Conservation (phyloP, 805 yeast genomes). For the Metschnikowia matae region DNA sequence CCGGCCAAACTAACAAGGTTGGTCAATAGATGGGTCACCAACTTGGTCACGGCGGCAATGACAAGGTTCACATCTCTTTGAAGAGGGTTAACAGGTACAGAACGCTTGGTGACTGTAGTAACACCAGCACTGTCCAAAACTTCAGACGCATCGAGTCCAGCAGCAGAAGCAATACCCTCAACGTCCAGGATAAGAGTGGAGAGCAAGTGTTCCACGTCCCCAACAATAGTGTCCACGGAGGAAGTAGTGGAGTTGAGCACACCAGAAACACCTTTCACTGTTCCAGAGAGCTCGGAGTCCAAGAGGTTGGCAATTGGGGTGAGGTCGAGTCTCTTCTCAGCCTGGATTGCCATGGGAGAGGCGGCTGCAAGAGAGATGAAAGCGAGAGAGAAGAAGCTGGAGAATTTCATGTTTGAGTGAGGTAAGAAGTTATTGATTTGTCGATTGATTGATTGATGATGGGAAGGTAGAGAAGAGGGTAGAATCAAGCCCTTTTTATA, state of each 20-base stretch:
- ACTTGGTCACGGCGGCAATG: not conserved
- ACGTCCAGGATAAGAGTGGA: constrained; percentile 6
- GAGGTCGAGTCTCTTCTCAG: constrained; percentile 1
- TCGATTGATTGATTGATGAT: constrained; percentile 1
- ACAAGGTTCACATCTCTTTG: constrained; percentile 2
- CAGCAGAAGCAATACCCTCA: constrained; percentile 9
- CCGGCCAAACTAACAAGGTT: constrained; percentile 4
- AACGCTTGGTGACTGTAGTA: not conserved
- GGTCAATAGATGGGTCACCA: constrained; percentile 6
- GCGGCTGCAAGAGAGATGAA: constrained; percentile 12
- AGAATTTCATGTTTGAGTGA: constrained; percentile 7
- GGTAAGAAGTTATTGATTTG: not conserved
- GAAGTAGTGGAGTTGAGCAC: not conserved
- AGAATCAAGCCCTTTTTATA: not conserved
- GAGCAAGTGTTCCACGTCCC: constrained; percentile 5
- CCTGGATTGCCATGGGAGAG: constrained; percentile 4
- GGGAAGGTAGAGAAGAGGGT: not conserved
- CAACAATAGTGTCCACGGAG: not conserved
- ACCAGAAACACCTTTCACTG: not conserved
- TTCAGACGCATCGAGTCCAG: constrained; percentile 6
- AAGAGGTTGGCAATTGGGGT: not conserved
- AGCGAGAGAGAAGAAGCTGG: constrained; percentile 5
- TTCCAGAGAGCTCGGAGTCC: not conserved
- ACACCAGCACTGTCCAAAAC: constrained; percentile 2
- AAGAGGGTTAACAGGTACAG: not conserved